Evolutionary conservation across 2,329 filamentous ascomycete species (phyloP), one percentile per base, ranked within the genome.

Genomic region (Penicillium olsonii): DNA sequence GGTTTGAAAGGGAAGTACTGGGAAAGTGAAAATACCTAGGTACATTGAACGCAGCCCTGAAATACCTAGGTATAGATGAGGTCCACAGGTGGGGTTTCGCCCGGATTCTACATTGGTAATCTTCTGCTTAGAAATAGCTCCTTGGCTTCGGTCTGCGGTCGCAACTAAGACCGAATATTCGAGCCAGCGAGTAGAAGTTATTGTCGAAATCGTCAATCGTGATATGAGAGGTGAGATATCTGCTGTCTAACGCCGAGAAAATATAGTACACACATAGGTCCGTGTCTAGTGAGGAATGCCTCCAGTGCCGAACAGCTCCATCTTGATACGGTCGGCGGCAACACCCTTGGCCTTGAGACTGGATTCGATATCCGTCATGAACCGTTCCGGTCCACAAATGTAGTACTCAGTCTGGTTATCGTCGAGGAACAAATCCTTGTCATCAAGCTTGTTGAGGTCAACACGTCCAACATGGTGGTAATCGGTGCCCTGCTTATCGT

Each of bases 291-390:
- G 35, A 14, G 61, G 56, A 4, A 70, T 58, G 46, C 68, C 68
- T 4, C 83, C 82, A 1, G 83, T 84, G n/a, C 77, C 79, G 57
- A 88, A 90, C 24, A 87, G 67, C 69, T 91, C 87, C 57, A 88
- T 76, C 61, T 84, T 80, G 46, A 88, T 78, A 56, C 82, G 79
- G 24, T 77, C 76, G n/a, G 69, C 68, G 1, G 74, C 68, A 1
- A 90, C 84, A 0, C 85, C 85, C 47, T 75, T 68, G 2, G 61
- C 71, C 57, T 77, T 70, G 48, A 91, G 72, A 57, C 73, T 77
- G 7, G 70, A 68, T 55, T 81, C 74, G 18, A 81, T 72, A 31
- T 82, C 79, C 9, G 77, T 60, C 88, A 92, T 92, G 75, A 90
- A 92, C 7, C 67, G 64, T 52, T 78, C 76, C 0, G 88, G 87